These are phyloP conservation scores for Fusarium longipes DNA, from an alignment of 2,329 filamentous ascomycete species.

Conservation along the genomic window DNA sequence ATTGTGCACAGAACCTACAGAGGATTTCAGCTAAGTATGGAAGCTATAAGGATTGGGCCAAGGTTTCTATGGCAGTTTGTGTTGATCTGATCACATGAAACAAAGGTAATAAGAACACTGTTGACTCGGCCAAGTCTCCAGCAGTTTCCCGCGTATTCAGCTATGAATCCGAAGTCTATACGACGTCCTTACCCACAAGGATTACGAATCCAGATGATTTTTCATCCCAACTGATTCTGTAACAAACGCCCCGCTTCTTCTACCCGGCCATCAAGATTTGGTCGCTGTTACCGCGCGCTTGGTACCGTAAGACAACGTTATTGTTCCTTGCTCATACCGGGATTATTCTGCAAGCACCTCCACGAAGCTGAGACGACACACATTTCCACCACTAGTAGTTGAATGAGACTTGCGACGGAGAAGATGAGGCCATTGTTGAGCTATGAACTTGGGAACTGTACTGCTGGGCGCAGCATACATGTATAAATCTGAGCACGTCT, in stretches of 20 bases:
- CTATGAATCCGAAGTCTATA: background rate
- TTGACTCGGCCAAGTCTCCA: background rate
- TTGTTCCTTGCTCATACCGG: background rate
- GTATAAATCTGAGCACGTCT: constrained; percentile 20
- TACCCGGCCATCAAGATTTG: background rate
- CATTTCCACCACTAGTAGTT: constrained; percentile 34
- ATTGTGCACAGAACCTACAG: too few species aligned
- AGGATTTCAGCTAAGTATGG: too few species aligned
- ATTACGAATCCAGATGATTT: background rate
- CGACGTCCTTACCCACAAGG: accelerated
- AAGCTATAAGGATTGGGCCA: background rate
- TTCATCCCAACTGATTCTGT: constrained; percentile 5
- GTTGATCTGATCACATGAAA: background rate
- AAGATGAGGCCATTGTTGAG: too few species aligned
- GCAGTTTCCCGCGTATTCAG: background rate
- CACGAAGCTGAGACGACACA: constrained; percentile 38
- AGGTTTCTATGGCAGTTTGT: background rate
- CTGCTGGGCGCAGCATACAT: background rate
- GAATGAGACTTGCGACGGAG: too few species aligned
- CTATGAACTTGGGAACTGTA: background rate
- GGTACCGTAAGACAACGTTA: background rate
- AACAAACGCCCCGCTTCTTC: background rate
- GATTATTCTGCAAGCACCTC: background rate
- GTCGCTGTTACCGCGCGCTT: background rate
- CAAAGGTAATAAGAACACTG: background rate